Evolutionary conservation across 805 yeast genomes (phyloP).

Genomic region (Wickerhamiella cacticola): DNA sequence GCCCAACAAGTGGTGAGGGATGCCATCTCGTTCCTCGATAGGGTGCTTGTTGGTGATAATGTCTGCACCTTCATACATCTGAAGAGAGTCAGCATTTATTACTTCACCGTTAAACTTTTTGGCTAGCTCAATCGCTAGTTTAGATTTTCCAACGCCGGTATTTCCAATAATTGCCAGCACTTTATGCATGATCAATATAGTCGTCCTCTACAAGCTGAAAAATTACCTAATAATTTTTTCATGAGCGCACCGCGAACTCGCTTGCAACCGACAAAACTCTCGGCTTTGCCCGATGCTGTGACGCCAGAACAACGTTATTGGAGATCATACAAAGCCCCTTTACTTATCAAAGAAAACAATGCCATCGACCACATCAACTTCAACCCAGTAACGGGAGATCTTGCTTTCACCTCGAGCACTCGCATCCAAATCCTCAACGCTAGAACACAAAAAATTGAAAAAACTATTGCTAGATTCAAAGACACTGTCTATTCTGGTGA

Average conservation of each 20-base stretch:
- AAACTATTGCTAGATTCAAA: slow-evolving; percentile 76
- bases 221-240: slow-evolving; percentile 2
- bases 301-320: slow-evolving; percentile 72
- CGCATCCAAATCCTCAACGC: slow-evolving; percentile 86
- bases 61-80: slow-evolving; percentile 63
- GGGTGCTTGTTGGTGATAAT: slow-evolving; percentile 92
- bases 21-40: slow-evolving; percentile 52
- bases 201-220: background rate
- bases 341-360: slow-evolving; percentile 84
- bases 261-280: slow-evolving; percentile 19
- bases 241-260: slow-evolving; percentile 23
- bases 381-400: slow-evolving; percentile 74
- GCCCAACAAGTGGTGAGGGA: slow-evolving; percentile 80
- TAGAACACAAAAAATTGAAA: slow-evolving; percentile 82
- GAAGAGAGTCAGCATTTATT: slow-evolving; percentile 96
- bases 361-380: slow-evolving; percentile 81
- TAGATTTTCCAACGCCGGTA: slow-evolving; percentile 94
- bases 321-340: slow-evolving; percentile 77
- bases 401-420: slow-evolving; percentile 85
- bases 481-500: slow-evolving; percentile 89
- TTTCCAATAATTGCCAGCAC: slow-evolving; percentile 73
- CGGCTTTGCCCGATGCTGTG: slow-evolving; percentile 21
- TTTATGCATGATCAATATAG: slow-evolving; percentile 24
- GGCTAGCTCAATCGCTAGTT: slow-evolving; percentile 70
- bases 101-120: slow-evolving; percentile 69